phyloP scores from a whole-genome alignment of 306 rosid genomes.

The Corylus americana region DNA sequence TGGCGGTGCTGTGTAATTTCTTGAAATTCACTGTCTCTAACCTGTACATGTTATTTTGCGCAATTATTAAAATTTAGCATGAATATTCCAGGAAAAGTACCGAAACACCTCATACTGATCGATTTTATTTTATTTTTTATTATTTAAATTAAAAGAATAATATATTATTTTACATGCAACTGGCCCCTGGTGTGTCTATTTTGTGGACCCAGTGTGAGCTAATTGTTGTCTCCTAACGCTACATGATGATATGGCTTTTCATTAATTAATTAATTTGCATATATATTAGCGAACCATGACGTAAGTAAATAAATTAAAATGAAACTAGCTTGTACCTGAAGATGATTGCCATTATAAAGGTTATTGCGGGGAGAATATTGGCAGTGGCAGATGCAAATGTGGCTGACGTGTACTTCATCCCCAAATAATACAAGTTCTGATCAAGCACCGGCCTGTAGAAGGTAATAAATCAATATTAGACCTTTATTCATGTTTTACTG shows the following conservation, averaged over 20 bases:
- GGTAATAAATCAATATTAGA: neutral
- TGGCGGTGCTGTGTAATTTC: constrained; percentile 72
- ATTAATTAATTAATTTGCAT: no score
- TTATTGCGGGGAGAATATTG: constrained; percentile 89
- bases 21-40: constrained; percentile 70
- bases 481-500: no score
- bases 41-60: constrained; percentile 34
- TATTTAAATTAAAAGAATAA: neutral
- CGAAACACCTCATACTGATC: neutral
- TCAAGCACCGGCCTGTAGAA: constrained; percentile 89
- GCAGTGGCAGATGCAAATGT: constrained; percentile 81
- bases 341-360: constrained; percentile 83
- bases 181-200: no score
- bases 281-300: no score
- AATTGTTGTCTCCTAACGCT: constrained; percentile 12
- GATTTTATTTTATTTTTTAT: neutral
- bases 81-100: neutral
- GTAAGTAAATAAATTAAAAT: neutral
- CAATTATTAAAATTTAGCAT: neutral
- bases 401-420: constrained; percentile 89
- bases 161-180: neutral
- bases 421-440: constrained; percentile 88
- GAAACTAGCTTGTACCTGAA: constrained; percentile 62
- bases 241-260: neutral
- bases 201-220: neutral